Percentiles rank a stretch among this genome's conserved stretches.
phyloP scores from a whole-genome alignment of 495 filamentous ascomycete species.

The Daldinia vernicosa region DNA sequence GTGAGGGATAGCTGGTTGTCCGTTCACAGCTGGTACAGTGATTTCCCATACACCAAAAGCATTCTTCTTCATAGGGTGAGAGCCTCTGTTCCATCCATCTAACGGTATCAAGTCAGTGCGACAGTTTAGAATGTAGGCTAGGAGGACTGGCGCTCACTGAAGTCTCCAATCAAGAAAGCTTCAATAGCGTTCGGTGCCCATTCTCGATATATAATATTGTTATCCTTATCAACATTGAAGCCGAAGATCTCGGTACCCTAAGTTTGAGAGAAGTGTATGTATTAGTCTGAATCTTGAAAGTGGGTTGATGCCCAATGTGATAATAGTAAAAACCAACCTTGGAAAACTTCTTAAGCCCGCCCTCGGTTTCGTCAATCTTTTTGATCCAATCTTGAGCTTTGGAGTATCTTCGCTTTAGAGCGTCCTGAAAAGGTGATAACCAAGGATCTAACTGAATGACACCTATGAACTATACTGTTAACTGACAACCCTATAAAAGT shows the following conservation, averaged over 20 bases:
- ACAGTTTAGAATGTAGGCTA: background rate
- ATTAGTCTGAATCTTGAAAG: conserved; percentile 17
- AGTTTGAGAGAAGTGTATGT: conserved; percentile 13
- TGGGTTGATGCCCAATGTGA: background rate
- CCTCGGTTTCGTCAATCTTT: conserved; percentile 81
- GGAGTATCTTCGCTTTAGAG: conserved; percentile 76
- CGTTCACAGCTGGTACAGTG: conserved; percentile 73
- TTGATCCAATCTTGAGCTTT: conserved; percentile 91
- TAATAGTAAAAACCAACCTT: conserved; percentile 61
- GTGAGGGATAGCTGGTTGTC: conserved; percentile 83
- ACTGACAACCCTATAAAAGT: conserved; percentile 1
- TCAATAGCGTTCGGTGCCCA: conserved; percentile 91
- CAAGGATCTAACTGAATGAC: conserved; percentile 89
- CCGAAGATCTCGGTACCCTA: conserved; percentile 89
- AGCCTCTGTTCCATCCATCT: conserved; percentile 88
- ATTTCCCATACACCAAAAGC: conserved; percentile 90
- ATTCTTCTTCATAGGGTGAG: conserved; percentile 86
- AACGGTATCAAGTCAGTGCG: conserved; percentile 20
- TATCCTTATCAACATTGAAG: conserved; percentile 77
- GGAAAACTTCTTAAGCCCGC: conserved; percentile 91
- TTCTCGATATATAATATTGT: conserved; percentile 90
- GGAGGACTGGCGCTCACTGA: conserved; percentile 66
- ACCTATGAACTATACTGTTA: conserved; percentile 62
- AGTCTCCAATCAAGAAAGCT: conserved; percentile 93
- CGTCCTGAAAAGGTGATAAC: conserved; percentile 83